Conservation (phyloP, 2,329 filamentous ascomycete species). For the Myriosclerotinia duriaeana region DNA sequence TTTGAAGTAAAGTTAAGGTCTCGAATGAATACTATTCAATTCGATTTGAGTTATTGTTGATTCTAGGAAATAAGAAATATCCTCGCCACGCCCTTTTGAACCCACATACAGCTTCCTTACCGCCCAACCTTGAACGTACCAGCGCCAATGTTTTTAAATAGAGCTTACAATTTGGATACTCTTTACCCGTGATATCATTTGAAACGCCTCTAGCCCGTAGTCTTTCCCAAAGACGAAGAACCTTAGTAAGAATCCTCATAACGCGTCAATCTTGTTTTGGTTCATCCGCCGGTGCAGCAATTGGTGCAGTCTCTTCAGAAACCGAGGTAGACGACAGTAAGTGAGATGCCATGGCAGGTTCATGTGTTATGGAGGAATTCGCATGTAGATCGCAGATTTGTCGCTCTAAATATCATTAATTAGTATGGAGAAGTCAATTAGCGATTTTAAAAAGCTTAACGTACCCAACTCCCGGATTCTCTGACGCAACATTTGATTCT, state of each 20-base stretch:
- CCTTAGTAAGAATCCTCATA: neutral
- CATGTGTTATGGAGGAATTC: constrained; percentile 38
- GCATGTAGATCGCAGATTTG: constrained; percentile 37
- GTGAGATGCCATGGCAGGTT: constrained; percentile 39
- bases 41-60: neutral
- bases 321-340: constrained; percentile 37
- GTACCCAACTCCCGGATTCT: constrained; percentile 71
- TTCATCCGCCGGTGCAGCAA: constrained; percentile 21
- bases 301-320: constrained; percentile 33
- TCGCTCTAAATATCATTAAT: constrained; percentile 33
- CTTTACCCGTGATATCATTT: constrained; percentile 11
- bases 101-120: constrained; percentile 12
- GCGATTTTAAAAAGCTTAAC: constrained; percentile 30
- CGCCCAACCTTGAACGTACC: neutral
- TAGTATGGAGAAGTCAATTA: constrained; percentile 5
- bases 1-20: neutral
- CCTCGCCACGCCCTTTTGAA: neutral
- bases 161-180: constrained; percentile 18
- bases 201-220: constrained; percentile 9
- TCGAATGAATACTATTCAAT: neutral
- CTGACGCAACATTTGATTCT: constrained; percentile 80
- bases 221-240: constrained; percentile 6
- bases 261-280: constrained; percentile 28
- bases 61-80: constrained; percentile 19
- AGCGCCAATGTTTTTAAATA: constrained; percentile 10